Evolutionary conservation across 1,284 basidiomycete species (phyloP).

Genomic region (Pascua sp.): DNA sequence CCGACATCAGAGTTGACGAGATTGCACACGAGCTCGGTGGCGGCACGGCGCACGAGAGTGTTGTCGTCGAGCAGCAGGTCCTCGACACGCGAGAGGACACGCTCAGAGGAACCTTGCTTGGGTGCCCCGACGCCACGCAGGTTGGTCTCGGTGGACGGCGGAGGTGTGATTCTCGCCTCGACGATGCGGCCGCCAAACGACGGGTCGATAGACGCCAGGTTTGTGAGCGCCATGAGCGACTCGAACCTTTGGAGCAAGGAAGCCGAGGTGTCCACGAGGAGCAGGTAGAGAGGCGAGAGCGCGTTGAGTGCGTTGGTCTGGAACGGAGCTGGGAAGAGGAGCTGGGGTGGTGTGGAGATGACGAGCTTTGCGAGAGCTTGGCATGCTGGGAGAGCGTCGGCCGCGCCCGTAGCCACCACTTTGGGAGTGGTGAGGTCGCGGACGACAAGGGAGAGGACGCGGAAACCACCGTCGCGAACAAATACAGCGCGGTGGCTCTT

Average conservation of each 20-base stretch:
- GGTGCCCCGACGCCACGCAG: constrained; percentile 18
- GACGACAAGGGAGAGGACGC: constrained; percentile 63
- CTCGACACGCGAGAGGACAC: constrained; percentile 62
- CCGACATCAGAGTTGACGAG: constrained; percentile 71
- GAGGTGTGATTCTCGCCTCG: constrained; percentile 27
- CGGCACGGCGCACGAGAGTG: constrained; percentile 73
- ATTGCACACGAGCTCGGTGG: constrained; percentile 92
- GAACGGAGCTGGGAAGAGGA: constrained; percentile 72
- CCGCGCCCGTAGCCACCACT: background rate
- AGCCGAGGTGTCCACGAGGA: constrained; percentile 66
- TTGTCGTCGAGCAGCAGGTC: constrained; percentile 82
- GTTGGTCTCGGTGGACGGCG: constrained; percentile 5
- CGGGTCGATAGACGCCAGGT: constrained; percentile 75
- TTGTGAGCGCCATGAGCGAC: constrained; percentile 90
- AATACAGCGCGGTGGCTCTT: constrained; percentile 71
- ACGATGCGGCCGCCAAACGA: constrained; percentile 62
- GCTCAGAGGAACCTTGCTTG: background rate
- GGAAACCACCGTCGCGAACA: constrained; percentile 77
- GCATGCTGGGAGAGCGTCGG: constrained; percentile 60
- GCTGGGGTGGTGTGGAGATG: constrained; percentile 82
- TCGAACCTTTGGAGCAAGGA: constrained; percentile 83
- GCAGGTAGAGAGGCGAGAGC: constrained; percentile 67
- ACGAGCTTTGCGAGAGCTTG: constrained; percentile 90
- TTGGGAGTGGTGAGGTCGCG: constrained; percentile 27
- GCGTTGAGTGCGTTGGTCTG: constrained; percentile 72